A percentile compares a stretch with the other conserved stretches of the same genome.
These are phyloP conservation scores for Alternaria longipes DNA, from an alignment of 2,329 filamentous ascomycete genomes.

Conservation along the genomic window DNA sequence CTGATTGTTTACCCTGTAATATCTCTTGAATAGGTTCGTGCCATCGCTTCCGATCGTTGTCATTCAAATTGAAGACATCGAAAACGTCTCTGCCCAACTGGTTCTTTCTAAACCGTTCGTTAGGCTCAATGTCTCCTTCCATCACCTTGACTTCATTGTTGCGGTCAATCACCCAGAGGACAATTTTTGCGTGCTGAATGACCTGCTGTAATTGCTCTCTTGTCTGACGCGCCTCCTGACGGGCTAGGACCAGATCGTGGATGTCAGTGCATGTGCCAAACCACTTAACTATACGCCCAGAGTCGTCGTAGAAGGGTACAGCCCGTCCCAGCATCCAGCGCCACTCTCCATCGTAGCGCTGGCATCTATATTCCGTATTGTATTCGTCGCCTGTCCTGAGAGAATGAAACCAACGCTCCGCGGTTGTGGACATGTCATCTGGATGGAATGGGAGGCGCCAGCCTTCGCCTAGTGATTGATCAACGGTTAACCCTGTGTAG, in stretches of 20 bases:
- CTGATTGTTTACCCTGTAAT: slow-evolving; percentile 66
- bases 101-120: slow-evolving; percentile 25
- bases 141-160: slow-evolving; percentile 71
- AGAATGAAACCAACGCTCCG: slow-evolving; percentile 67
- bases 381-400: slow-evolving; percentile 72
- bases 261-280: slow-evolving; percentile 84
- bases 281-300: slow-evolving; percentile 78
- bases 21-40: slow-evolving; percentile 70
- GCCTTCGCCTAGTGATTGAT: slow-evolving; percentile 68
- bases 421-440: slow-evolving; percentile 70
- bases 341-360: slow-evolving; percentile 72
- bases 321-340: slow-evolving; percentile 82
- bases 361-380: slow-evolving; percentile 75
- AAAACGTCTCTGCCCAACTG: slow-evolving; percentile 66
- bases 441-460: slow-evolving; percentile 74
- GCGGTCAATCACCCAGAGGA: slow-evolving; percentile 76
- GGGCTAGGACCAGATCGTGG: slow-evolving; percentile 75
- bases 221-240: slow-evolving; percentile 70
- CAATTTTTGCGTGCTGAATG: slow-evolving; percentile 77
- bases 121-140: slow-evolving; percentile 71
- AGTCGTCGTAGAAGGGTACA: slow-evolving; percentile 71
- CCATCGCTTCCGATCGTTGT: slow-evolving; percentile 54
- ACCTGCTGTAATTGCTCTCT: slow-evolving; percentile 77
- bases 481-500: slow-evolving; percentile 73
- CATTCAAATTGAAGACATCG: slow-evolving; percentile 63